Evolutionary conservation across 2,329 filamentous ascomycete species (phyloP), one percentile per base, ranked within the genome.

Genomic region (Fusarium sp.): DNA sequence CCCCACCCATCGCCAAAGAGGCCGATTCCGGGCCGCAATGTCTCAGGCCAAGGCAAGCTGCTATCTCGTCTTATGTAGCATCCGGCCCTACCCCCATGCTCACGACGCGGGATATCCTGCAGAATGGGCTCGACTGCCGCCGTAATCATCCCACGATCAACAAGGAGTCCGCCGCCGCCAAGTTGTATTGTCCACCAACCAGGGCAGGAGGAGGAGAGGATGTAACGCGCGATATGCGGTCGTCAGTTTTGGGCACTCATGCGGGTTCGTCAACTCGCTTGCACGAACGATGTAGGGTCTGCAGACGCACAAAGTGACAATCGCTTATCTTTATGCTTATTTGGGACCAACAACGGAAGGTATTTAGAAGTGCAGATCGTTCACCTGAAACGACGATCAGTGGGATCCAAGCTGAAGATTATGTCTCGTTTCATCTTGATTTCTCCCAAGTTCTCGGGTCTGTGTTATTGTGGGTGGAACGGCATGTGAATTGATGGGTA

Each of bases 11-110:
- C 4, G 13, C 6, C 16, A 10, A 10, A 12, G 12, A 34, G 16
- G 57, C 57, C 57, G 50, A 60, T 55, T 54, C 13, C 50, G 40
- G 41, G 34, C 39, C 30, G 27, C 13, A 55, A 36, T n/a, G 28
- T 44, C 23, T n/a, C 36, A 43, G 12, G 16, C 28, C 30, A 36
- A 36, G n/a, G 4, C 23, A 9, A 16, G 46, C 39, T 34, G 28
- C 52, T 27, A 44, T 44, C 52, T 41, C 13, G 31, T 13, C 1
- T 23, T 15, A 44, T 18, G 52, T 44, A 55, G 52, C 18, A 36
- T 34, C 37, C 39, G 41, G 31, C 31, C 52, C 7, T 7, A 16
- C 28, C 40, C 39, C 52, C 52, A 34, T 34, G 52, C 30, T 28
- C 16, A 28, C 15, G 18, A 44, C 30, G 52, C 15, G 52, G 52